Evolutionary conservation across 2,329 filamentous ascomycete species (phyloP), one percentile per base, ranked within the genome.

Genomic region (Ophiosphaerella korrae): DNA sequence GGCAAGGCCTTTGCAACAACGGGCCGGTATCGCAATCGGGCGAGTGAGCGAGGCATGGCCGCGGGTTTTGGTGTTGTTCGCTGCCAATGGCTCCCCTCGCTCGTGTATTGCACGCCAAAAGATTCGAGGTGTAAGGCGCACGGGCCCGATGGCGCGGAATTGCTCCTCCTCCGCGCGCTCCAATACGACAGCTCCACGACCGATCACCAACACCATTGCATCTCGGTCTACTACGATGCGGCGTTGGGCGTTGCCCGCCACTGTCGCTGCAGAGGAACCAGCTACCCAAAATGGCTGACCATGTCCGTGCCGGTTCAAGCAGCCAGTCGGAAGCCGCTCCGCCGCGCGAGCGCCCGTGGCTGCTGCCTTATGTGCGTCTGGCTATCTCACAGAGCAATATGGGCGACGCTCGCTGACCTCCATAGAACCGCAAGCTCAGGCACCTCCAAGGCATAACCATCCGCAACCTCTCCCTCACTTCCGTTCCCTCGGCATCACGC

Each of bases 391-490:
- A 24, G 11, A 16, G 2, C 29, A 21, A 12, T 26, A 12, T 4
- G 18, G 18, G 18, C 7, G 4, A 35, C 9, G 32, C 13, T 37
- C 37, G 41, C 32, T 37, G 9, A n/a, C 29, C 18, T 21, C 13
- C 1, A 18, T 62, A 94, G 81, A 97, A 96, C 73, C 89, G 92
- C 71, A 92, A 88, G 72, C 81, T 97, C 45, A 87, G 93, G 47
- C 92, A 97, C 78, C 82, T 97, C 4, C 87, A 90, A 64, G 91
- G 90, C 60, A 85, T 97, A 62, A 93, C 89, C 48, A 78, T 97
- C 44, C 90, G 93, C 50, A 97, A 97, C 73, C 80, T 97, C 37
- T 86, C 85, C 55, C 86, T 96, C n/a, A 60, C 60, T 79, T 78
- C 21, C 79, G 24, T 16, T 4, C 79, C 51, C 77, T 77, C 65